These are phyloP conservation scores for Diaporthe nobilis DNA, from an alignment of 2,329 filamentous ascomycete species.

Conservation along the genomic window DNA sequence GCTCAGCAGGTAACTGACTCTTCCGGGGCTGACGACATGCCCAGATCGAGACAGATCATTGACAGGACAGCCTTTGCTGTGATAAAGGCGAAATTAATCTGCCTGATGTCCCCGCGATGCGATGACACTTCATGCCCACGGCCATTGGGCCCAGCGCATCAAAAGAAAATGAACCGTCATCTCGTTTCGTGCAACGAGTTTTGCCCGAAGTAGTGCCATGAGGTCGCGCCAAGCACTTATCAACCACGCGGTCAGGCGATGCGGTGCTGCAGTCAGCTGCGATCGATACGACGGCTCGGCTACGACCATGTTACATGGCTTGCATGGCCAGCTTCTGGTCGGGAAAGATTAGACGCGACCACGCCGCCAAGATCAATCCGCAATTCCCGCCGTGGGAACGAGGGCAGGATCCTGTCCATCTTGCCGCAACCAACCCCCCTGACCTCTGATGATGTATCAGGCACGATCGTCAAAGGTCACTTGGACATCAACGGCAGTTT, in stretches of 20 bases:
- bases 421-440: neutral
- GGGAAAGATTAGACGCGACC: slow-evolving; percentile 27
- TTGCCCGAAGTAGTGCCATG: slow-evolving; percentile 13
- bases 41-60: neutral
- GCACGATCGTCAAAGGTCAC: slow-evolving; percentile 17
- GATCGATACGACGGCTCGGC: slow-evolving; percentile 29
- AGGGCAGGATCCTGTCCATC: neutral
- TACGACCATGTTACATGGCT: slow-evolving; percentile 11
- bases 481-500: neutral
- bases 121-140: neutral
- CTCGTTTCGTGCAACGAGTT: neutral
- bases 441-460: neutral
- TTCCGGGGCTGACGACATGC: neutral
- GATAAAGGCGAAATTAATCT: neutral
- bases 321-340: neutral
- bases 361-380: neutral
- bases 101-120: too few species aligned
- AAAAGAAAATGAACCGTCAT: slow-evolving; percentile 14
- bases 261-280: neutral
- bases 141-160: slow-evolving; percentile 10
- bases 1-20: neutral
- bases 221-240: neutral
- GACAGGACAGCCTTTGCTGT: neutral
- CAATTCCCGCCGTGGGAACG: neutral
- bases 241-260: slow-evolving; percentile 18